Evolutionary conservation across 2,329 filamentous ascomycete species (phyloP), one percentile per base, ranked within the genome.

Genomic region (Alternaria dauci): DNA sequence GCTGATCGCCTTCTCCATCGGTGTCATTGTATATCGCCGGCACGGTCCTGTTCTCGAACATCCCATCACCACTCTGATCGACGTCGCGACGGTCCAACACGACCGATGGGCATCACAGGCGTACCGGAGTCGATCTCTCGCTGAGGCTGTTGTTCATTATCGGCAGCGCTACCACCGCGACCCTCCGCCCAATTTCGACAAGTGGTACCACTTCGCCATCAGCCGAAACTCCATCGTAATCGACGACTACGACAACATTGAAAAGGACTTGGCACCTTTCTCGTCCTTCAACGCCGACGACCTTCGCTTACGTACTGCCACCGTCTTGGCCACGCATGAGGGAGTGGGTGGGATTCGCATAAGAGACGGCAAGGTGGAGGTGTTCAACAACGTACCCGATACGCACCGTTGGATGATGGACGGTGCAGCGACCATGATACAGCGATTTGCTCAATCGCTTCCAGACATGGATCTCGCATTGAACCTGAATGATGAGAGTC

Each of bases 401-500:
- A 86, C 86, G 4, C 85, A 88, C 72, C 79, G 80, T 18, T 87
- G 86, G 85, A 86, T 88, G 83, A 78, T 88, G 8, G 81, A 85
- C 32, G 85, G 85, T 25, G 79, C 85, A 1, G 77, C 81, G 1
- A 69, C 78, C 7, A 86, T 89, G 79, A 85, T 89, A 32, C 78
- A 71, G 34, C 68, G 73, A 8, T 74, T 88, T 65, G 79, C 81
- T 1, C 71, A 85, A 56, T 80, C 82, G 65, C 79, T 89, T 30
- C 87, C 87, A 0, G 86, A 89, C 61, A 89, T 89, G 87, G 86
- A 88, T 67, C 72, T 89, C 38, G 86, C 84, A 0, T 84, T 89
- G 76, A 89, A 89, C 61, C 70, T 88, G n/a, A 87, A 88, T 60
- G 86, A 88, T 63, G 86, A 88, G 67, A 82, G 82, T 47, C 82